Conservation (phyloP, 371 early-diverging fungal genomes). For the Circinella umbellata region DNA sequence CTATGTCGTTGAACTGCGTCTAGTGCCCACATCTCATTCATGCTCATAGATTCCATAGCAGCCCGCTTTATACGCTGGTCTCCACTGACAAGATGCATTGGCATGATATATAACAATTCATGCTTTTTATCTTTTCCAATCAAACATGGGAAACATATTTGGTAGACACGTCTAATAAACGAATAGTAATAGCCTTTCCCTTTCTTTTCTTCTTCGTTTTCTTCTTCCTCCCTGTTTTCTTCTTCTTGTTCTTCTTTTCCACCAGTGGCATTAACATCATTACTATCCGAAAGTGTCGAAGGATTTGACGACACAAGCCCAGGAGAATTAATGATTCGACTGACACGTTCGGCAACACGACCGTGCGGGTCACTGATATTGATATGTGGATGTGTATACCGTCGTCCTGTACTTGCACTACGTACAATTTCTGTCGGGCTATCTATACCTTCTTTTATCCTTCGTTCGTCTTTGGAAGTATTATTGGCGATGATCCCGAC, state of each 20-base stretch:
- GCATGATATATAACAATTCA: not conserved
- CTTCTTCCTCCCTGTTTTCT: not conserved
- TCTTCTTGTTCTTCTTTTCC: too few relatives aligned
- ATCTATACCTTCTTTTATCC: not conserved
- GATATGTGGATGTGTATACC: conserved; percentile 4
- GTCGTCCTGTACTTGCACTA: not conserved
- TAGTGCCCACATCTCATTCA: conserved; percentile 2
- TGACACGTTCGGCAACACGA: not conserved
- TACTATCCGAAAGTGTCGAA: too few relatives aligned
- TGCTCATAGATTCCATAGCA: not conserved
- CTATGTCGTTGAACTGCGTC: not conserved
- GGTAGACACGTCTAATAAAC: not conserved
- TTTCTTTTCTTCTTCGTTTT: not conserved
- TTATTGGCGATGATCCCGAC: not conserved
- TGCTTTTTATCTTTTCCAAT: not conserved
- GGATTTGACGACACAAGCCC: too few relatives aligned
- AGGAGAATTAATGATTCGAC: not conserved
- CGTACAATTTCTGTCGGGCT: not conserved
- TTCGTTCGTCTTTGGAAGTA: not conserved
- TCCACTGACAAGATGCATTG: conserved; percentile 4
- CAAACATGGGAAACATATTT: not conserved
- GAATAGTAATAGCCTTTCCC: not conserved
- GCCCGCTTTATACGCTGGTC: not conserved
- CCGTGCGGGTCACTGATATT: not conserved
- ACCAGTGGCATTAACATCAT: too few relatives aligned